phyloP scores from a whole-genome alignment of 805 yeast species.

The Wickerhamomyces xylosicus region DNA sequence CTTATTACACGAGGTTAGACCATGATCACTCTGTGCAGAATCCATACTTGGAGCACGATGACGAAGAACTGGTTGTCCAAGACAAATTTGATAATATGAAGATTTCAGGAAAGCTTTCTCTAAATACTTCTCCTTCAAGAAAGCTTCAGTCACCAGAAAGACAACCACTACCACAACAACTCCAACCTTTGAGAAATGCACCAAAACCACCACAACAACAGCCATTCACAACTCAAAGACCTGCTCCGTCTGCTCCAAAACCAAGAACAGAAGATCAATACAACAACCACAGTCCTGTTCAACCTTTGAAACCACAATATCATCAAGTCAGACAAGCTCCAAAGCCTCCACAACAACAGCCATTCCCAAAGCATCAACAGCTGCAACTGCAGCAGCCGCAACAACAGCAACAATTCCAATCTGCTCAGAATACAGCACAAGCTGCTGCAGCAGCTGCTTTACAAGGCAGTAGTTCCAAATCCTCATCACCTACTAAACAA shows the following conservation, averaged over 20 bases:
- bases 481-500: conserved; percentile 7
- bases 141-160: not conserved
- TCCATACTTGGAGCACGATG: not conserved
- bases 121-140: not conserved
- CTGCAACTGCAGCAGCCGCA: conserved; percentile 19
- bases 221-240: not conserved
- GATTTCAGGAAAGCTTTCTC: not conserved
- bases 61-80: not conserved
- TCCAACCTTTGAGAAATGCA: not conserved
- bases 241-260: not conserved
- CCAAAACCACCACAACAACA: not conserved
- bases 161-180: not conserved
- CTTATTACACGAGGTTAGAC: conserved; percentile 2
- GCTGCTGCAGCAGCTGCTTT: conserved; percentile 20
- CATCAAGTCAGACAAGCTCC: conserved; percentile 45
- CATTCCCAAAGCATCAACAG: conserved; percentile 8
- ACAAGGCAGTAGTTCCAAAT: conserved; percentile 11
- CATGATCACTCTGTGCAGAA: conserved; percentile 41
- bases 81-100: not conserved
- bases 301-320: not conserved
- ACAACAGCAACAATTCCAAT: conserved; percentile 14
- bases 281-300: not conserved
- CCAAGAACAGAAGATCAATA: not conserved
- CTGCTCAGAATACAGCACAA: conserved; percentile 17
- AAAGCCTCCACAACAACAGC: conserved; percentile 32